Evolutionary conservation across 257 asterid genomes (phyloP), one percentile per base, ranked within the genome.

Genomic region (Forsythia suspensa): DNA sequence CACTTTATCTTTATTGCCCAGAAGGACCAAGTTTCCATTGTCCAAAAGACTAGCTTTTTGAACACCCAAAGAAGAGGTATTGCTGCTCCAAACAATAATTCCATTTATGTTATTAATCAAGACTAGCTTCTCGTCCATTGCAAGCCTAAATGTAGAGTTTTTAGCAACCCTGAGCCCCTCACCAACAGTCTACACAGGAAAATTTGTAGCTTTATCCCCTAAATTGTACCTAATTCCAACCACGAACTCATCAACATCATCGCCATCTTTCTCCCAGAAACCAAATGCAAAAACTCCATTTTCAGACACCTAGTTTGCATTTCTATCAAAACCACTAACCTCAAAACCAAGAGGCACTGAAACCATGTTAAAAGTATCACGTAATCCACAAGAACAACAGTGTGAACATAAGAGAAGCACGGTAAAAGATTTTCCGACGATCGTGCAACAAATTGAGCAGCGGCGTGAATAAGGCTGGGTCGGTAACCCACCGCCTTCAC

Each of bases 221-320:
- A 89, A 76, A 55, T 86, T 89, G 77, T 90, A 90, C 86, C 76
- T 84, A 67, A 90, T 74, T 1, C 95, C 95, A 70, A 89, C 92
- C 82, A 75, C 85, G 77, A 55, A 90, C 40, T 82, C 89, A 84
- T 85, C 87, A 55, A 10, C 81, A 72, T 76, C 83, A 38, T 75
- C 86, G 83, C 81, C 89, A 72, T 84, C 84, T 44, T 80, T 85
- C 82, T 83, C 88, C 86, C 87, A 82, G 93, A 89, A 91, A 72
- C 93, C 96, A 86, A 91, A 89, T 63, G 92, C 84, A 86, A 91
- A 91, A 77, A 80, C 88, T 86, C 95, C 89, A 86, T 85, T 90
- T 87, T 83, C 83, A 61, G 95, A 90, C 79, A 90, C 84, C 92
- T 90, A 87, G 72, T 74, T 82, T 79, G 71, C 79, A 40, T 61